Percentiles rank a stretch among this genome's conserved stretches.
phyloP scores from a whole-genome alignment of 768 basidiomycete species.

The Tulasnella calospora region DNA sequence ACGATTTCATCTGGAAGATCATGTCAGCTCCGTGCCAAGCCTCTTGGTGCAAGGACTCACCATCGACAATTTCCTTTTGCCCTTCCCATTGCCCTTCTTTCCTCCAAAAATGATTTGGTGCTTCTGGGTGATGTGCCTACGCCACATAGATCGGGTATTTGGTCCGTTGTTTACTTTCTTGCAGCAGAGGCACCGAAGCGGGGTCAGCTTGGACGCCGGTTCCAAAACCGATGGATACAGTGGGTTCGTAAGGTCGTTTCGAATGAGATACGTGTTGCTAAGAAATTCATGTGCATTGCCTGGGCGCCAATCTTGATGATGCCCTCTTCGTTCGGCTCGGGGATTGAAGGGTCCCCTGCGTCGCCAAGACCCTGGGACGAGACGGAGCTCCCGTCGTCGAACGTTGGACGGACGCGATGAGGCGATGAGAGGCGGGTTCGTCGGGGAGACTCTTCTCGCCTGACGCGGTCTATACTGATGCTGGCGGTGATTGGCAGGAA shows the following conservation, averaged over 20 bases:
- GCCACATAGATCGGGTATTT: conserved; percentile 28
- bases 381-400: conserved; percentile 13
- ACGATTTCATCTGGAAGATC: not conserved
- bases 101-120: conserved; percentile 25
- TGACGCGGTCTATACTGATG: not conserved
- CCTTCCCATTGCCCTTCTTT: conserved; percentile 22
- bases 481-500: conserved; percentile 5
- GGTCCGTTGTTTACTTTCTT: conserved; percentile 26
- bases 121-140: conserved; percentile 25
- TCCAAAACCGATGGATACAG: conserved; percentile 26
- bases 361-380: not conserved
- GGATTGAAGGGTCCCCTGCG: conserved; percentile 17
- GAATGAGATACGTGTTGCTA: conserved; percentile 19
- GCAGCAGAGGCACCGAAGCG: conserved; percentile 27
- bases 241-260: conserved; percentile 21
- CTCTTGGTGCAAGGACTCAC: not conserved
- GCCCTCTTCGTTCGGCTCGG: conserved; percentile 25
- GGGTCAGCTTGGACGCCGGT: conserved; percentile 20
- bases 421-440: conserved; percentile 12
- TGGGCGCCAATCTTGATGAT: conserved; percentile 22
- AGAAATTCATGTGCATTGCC: conserved; percentile 24
- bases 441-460: not conserved
- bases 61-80: conserved; percentile 8
- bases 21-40: not conserved
- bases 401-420: conserved; percentile 20